Evolutionary conservation across 805 yeast genomes (phyloP), one percentile per base, ranked within the genome.

Genomic region (Spencermartinsiella europaea): DNA sequence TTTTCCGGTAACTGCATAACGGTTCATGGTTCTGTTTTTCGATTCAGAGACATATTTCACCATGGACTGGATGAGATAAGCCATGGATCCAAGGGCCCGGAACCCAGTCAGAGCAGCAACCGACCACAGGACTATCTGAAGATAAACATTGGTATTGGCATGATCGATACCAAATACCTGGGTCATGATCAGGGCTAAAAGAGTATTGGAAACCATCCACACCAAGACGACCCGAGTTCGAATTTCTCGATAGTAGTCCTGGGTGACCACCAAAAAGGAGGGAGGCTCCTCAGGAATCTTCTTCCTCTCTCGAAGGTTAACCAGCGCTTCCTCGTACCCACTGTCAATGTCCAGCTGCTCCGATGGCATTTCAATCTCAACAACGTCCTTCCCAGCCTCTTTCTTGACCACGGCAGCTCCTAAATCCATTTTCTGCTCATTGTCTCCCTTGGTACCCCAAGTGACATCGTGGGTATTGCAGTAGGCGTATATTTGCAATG

Each of bases 381-480:
- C 88, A 34, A 88, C 84, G 61, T 85, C 90, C 51, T 81, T 83
- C 44, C 95, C 95, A 48, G 83, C 77, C 45, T 84, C 93, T 50
- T 83, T 83, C 60, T 85, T 82, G 51, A 86, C 84, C 25, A 85
- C 85, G 42, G 95, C 95, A 38, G 85, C 82, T 40, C 95, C 90
- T 33, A 83, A 71, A 50, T 78, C 83, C 53, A 79, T 78, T 16
- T 79, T 76, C 39, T 80, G 83, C 50, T 77, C 78, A 53, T 83
- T 85, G 50, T 90, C 96, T 55, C 99, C 99, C 64, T 91, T 91
- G 1, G 99, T 91, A 67, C 99, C 99, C 99, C 99, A 91, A 0
- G 96, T 85, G 42, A 93, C 96, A 72, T 91, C 99, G 68, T 91
- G 98, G 2, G 97, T 91, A 65, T 91, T 91, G 71, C 99, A 91